Conservation (phyloP, 2,329 filamentous ascomycete genomes). For the Leptodontidium sp. region DNA sequence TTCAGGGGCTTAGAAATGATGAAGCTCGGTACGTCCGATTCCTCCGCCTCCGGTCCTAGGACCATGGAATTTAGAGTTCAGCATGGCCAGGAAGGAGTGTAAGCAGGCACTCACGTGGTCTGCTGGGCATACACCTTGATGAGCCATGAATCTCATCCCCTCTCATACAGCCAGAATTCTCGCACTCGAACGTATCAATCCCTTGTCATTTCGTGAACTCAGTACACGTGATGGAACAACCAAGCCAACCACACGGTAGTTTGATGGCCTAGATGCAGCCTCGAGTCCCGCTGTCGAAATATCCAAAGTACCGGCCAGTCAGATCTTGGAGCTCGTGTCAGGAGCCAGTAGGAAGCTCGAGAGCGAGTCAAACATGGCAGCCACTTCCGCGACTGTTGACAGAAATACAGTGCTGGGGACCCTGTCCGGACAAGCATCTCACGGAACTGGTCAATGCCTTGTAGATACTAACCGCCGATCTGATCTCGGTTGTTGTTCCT, state of each 20-base stretch:
- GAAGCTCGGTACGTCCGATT: neutral
- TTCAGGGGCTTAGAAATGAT: neutral
- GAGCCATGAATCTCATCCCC: neutral
- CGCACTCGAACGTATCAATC: neutral
- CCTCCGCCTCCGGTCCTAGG: neutral
- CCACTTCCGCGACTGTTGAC: neutral
- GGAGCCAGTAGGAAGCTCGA: neutral
- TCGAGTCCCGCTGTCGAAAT: neutral
- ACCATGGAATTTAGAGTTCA: neutral
- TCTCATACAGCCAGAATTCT: neutral
- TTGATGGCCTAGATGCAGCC: neutral
- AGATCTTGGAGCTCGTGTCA: neutral
- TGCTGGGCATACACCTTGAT: no score
- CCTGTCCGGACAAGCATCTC: constrained; percentile 2
- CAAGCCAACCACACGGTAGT: neutral
- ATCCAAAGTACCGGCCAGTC: neutral
- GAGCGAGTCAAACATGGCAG: neutral
- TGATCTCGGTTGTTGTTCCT: constrained; percentile 1
- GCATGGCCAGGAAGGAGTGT: no score
- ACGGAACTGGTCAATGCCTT: neutral
- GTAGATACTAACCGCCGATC: constrained; percentile 8
- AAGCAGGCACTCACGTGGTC: no score
- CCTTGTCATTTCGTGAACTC: neutral
- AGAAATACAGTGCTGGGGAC: neutral
- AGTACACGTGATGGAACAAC: neutral